Evolutionary conservation across 2,329 filamentous ascomycete genomes (phyloP), one percentile per base, ranked within the genome.

Genomic region (Apiospora koreana): DNA sequence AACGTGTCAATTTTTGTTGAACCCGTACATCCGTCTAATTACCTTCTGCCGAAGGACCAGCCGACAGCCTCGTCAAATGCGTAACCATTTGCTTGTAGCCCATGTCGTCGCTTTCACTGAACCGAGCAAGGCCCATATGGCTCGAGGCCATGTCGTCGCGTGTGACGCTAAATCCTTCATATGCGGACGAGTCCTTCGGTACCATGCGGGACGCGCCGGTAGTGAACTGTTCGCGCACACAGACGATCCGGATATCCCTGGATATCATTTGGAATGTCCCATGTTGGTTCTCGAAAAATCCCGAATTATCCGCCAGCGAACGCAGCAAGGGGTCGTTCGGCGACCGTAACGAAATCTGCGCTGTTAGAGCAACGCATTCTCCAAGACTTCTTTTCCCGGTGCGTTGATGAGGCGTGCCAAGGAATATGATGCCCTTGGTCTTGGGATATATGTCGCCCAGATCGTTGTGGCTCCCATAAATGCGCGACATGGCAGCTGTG

Each of bases 401-500:
- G 25, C 62, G 50, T 25, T 23, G 42, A 10, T 71, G 70, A 25
- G 70, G 70, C 28, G 70, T 71, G 46, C 70, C 70, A 25, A 71
- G 70, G 41, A 71, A 71, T 5, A 71, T 42, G 31, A 69, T 43
- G 38, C 70, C 70, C 12, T 43, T 50, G 7, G 70, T 71, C 50
- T 45, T 71, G 46, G 62, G 28, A 21, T 69, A 71, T 28, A 71
- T 67, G n/a, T 69, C 54, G 46, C 68, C 70, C 48, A 64, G 38
- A 7, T 69, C 70, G 18, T 48, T 69, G n/a, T 69, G 62, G 21
- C 68, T 71, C 5, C 68, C 70, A 45, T 64, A 71, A n/a, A 71
- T 64, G n/a, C 62, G 45, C 28, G 70, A 69, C 46, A 68, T 65
- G 43, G 70, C 70, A 21, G 70, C 50, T 21, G 68, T 67, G 28